A percentile compares a stretch with the other conserved stretches of the same genome.
Evolutionary conservation across 176 grass and related monocot genomes (phyloP).

Genomic region (Oryza brachyantha): DNA sequence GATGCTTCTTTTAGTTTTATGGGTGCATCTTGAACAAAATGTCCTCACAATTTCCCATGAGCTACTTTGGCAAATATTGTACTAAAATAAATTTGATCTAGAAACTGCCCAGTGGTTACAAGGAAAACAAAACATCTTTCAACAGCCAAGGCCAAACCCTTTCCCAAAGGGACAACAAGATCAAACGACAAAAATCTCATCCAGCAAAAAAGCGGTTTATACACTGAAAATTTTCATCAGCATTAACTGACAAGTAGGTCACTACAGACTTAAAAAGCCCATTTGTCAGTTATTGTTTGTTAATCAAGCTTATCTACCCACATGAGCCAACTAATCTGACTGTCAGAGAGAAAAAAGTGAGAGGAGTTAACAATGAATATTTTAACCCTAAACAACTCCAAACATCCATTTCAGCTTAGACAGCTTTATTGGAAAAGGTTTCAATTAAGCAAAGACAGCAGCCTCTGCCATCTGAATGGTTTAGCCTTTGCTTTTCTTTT

Average conservation of each 20-base stretch:
- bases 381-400: constrained; percentile 9
- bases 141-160: constrained; percentile 5
- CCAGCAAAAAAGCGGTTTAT: constrained; percentile 3
- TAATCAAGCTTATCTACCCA: background rate
- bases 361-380: background rate
- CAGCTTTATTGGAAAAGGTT: constrained; percentile 23
- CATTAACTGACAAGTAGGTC: background rate
- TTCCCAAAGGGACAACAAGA: background rate
- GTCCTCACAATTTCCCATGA: background rate
- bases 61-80: background rate
- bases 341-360: background rate
- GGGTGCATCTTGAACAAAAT: constrained; percentile 20
- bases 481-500: constrained; percentile 32
- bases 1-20: background rate
- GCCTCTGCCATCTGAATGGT: constrained; percentile 45
- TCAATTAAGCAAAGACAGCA: constrained; percentile 30
- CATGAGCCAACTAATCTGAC: background rate
- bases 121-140: constrained; percentile 28
- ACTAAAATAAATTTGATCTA: constrained; percentile 13
- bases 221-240: background rate
- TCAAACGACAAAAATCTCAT: constrained; percentile 39
- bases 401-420: constrained; percentile 11
- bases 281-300: background rate
- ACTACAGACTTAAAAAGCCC: background rate
- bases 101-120: background rate